Evolutionary conservation across 345 rosid species (phyloP), one percentile per base, ranked within the genome.

Genomic region (Acer negundo): DNA sequence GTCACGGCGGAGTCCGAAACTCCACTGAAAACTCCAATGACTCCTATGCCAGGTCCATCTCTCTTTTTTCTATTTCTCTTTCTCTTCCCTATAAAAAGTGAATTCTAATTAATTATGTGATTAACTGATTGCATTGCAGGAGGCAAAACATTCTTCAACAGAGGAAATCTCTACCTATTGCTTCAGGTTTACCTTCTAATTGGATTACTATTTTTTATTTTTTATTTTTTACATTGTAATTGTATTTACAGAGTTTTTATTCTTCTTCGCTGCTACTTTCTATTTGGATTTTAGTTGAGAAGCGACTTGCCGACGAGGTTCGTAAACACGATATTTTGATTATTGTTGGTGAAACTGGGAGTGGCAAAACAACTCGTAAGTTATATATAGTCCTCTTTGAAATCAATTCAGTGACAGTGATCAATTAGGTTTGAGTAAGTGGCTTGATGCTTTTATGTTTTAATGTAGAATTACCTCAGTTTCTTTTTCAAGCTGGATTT

Each of bases 351-450:
- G 99, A 93, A 86, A 95, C 99, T 24, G 99, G 99, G 28, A 93
- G 99, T 46, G 99, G 99, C 40, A 95, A 95, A 84, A 92, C 98
- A 16, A 95, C 99, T 47, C 99, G 99, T 95, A 80, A 83, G 91
- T 79, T 71, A 7, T 64, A 23, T 64, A 23, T 1, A 22, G 12
- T 59, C 7, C 26, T 22, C 28, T 83, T 74, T 38, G 20, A 42
- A 47, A 24, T 77, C 23, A 35, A 20, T 69, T 69, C 12, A 26
- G 1, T 59, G 63, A n/a, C n/a, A 10, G 19, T 5, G 7, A 62
- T 24, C 67, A 42, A 13, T 15, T 22, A 56, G 6, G 6, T 10
- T 67, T 67, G 16, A 47, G 8, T 53, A 22, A 6, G 23, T 69
- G 31, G n/a, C 28, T 9, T 38, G 40, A 8, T 64, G 19, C 13